Conservation (phyloP, 2,329 filamentous ascomycete species). For the Clarireedia hainanense region DNA sequence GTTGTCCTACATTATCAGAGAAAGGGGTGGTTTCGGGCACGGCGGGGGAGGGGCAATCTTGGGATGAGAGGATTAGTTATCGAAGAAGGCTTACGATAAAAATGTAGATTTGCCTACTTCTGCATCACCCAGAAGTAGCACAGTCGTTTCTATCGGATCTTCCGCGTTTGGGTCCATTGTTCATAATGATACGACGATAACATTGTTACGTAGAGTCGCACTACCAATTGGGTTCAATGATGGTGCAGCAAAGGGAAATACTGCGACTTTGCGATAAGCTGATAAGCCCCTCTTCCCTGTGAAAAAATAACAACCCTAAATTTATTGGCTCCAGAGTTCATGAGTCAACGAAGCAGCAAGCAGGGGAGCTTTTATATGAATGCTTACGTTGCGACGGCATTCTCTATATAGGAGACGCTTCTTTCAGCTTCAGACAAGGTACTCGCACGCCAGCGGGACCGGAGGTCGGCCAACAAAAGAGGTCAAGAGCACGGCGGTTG, state of each 20-base stretch:
- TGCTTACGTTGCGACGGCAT: neutral
- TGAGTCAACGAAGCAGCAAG: neutral
- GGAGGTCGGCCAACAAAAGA: neutral
- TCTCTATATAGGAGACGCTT: neutral
- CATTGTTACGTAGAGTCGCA: neutral
- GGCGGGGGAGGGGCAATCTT: neutral
- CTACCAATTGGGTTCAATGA: too few species aligned
- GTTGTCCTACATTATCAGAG: slow-evolving; percentile 32
- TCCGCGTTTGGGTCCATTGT: slow-evolving; percentile 11
- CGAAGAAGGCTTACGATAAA: slow-evolving; percentile 42
- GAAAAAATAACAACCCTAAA: neutral
- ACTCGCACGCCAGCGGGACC: neutral
- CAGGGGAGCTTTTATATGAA: neutral
- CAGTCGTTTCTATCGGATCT: slow-evolving; percentile 39
- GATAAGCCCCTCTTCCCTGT: slow-evolving; percentile 7
- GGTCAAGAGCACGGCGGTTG: neutral
- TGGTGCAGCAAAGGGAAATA: neutral
- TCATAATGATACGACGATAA: slow-evolving; percentile 14
- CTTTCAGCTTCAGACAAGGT: neutral
- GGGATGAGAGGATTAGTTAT: neutral
- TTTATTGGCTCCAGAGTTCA: slow-evolving; percentile 1
- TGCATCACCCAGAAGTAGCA: slow-evolving; percentile 52
- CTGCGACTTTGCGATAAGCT: neutral
- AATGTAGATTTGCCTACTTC: slow-evolving; percentile 54
- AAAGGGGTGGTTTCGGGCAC: neutral